Evolutionary conservation across 2,329 filamentous ascomycete species (phyloP).

Genomic region (Ascochyta koolunga): DNA sequence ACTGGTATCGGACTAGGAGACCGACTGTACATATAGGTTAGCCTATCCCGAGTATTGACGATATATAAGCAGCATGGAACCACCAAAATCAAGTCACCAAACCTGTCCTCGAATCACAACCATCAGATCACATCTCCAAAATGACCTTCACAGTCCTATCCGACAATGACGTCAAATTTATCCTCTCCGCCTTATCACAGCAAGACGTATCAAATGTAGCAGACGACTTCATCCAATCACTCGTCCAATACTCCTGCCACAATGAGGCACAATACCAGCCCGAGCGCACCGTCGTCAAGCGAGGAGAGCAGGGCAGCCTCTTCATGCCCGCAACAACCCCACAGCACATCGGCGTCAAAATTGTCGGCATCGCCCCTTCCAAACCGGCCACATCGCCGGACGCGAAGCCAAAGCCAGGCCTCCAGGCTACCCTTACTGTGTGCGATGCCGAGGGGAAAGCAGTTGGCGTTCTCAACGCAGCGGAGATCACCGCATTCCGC

Average conservation of each 20-base stretch:
- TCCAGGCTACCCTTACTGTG: constrained; percentile 72
- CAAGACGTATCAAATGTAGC: constrained; percentile 3
- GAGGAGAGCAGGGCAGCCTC: constrained; percentile 61
- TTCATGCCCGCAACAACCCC: constrained; percentile 77
- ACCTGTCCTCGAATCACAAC: background rate
- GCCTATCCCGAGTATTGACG: background rate
- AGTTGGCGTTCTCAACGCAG: constrained; percentile 73
- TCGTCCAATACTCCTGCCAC: constrained; percentile 35
- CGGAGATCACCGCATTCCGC: constrained; percentile 78
- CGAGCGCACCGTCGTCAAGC: constrained; percentile 50
- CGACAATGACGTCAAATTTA: constrained; percentile 32
- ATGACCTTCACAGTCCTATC: constrained; percentile 24
- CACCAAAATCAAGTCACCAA: background rate
- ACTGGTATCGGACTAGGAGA: constrained; percentile 3
- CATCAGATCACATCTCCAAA: background rate
- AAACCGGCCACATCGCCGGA: constrained; percentile 17
- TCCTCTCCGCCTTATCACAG: constrained; percentile 43
- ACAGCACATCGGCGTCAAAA: constrained; percentile 71
- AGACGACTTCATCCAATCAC: constrained; percentile 24
- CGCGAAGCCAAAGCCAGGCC: constrained; percentile 37
- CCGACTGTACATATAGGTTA: background rate
- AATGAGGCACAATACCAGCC: constrained; percentile 49
- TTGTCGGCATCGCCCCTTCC: constrained; percentile 66
- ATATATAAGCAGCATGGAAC: background rate
- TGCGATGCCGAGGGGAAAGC: constrained; percentile 57